Percentiles rank a stretch among this genome's conserved stretches.
Conservation (phyloP, 2,329 filamentous ascomycete species). For the Nothopassalora personata region DNA sequence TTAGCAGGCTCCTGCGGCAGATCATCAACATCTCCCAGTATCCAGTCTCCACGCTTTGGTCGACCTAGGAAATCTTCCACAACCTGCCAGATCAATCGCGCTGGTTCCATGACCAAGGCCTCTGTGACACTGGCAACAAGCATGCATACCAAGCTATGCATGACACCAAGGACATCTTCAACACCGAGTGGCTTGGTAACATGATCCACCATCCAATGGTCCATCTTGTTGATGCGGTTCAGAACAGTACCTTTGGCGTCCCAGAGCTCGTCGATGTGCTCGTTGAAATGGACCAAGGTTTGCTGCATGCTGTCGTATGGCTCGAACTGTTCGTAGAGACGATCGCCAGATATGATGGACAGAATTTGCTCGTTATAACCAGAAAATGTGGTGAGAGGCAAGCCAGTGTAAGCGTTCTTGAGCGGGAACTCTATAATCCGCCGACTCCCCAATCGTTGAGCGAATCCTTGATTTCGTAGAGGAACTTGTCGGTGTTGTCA, state of each 20-base stretch:
- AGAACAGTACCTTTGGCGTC: slow-evolving; percentile 6
- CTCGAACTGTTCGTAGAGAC: slow-evolving; percentile 18
- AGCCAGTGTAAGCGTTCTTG: slow-evolving; percentile 11
- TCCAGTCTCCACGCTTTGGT: slow-evolving; percentile 12
- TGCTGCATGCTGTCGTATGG: slow-evolving; percentile 9
- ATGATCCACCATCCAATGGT: slow-evolving; percentile 12
- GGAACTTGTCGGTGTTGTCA: slow-evolving; percentile 9
- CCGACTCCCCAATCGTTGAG: slow-evolving; percentile 15
- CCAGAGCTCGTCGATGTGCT: slow-evolving; percentile 14
- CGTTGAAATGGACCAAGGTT: slow-evolving; percentile 9
- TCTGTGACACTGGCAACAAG: not conserved
- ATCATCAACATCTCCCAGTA: slow-evolving; percentile 9
- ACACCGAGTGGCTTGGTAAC: slow-evolving; percentile 10
- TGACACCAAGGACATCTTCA: slow-evolving; percentile 1
- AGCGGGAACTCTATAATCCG: slow-evolving; percentile 19
- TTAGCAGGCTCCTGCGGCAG: not conserved
- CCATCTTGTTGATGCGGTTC: slow-evolving; percentile 8
- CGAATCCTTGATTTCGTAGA: slow-evolving; percentile 13
- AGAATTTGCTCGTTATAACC: slow-evolving; percentile 14
- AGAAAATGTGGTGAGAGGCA: slow-evolving; percentile 11
- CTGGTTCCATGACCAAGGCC: not conserved
- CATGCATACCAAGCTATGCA: slow-evolving; percentile 5
- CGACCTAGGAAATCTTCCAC: slow-evolving; percentile 10
- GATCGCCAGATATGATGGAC: slow-evolving; percentile 13
- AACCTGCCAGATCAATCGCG: not conserved